Base-by-base conservation (phyloP, 257 asterid genomes). In the Forsythia viridissima region DNA sequence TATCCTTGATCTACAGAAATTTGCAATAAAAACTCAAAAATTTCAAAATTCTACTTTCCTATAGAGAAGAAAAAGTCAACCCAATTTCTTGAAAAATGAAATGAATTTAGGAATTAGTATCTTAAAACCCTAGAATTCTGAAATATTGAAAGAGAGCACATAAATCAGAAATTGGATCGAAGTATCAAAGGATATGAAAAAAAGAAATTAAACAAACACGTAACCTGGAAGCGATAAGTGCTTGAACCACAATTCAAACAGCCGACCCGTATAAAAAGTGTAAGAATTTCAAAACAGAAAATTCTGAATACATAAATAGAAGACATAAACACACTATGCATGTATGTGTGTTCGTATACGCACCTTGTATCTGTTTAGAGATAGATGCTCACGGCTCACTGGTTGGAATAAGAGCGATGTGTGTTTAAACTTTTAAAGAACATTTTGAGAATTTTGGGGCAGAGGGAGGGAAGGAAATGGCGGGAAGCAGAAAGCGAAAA, bases 391-490 rank as follows among this genome's bases (percentile, higher is more conserved):
- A 46, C 66, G 52, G 70, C 70, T 36, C 18, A 46, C 66, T 76
- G 48, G 80, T 21, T 68, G 71, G 74, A 59, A 73, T 61, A 77
- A 43, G 6, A 68, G 37, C 21, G 52, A 43, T 6, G 16, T 5
- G 21, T 55, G 9, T 34, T 8, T 34, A 38, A 30, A 44, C 4
- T 24, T 18, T 21, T 38, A 4, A 65, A 18, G 18, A 77, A 57
- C 24, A 38, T 0, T 63, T 63, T 9, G 11, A 20, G 15, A 63
- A 63, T 51, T 57, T 81, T 11, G 70, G 69, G 34, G 70, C 75
- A 74, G 52, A 48, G 73, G 6, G 89, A 85, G 85, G 85, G 85
- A 76, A 81, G 81, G 66, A 77, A 81, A 70, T 83, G 87, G 87
- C 82, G 90, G 87, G 78, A 42, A 55, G 59, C 57, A 74, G 57